A percentile compares a stretch with the other conserved stretches of the same genome.
phyloP scores from a whole-genome alignment of 2,329 filamentous ascomycete species.

The Fusarium temperatum region DNA sequence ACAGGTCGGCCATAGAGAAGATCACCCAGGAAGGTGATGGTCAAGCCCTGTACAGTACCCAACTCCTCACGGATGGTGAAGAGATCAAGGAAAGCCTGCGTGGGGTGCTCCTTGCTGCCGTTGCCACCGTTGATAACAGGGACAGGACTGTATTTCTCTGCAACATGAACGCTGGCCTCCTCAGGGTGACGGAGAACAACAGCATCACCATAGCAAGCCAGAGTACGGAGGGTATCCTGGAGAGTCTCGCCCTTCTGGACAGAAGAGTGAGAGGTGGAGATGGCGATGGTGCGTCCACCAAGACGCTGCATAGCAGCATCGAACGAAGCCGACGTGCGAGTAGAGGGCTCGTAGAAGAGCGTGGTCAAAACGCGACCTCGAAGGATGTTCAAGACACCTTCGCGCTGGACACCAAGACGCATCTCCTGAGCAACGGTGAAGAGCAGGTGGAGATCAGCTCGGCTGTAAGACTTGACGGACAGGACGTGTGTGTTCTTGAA shows the following conservation, averaged over 20 bases:
- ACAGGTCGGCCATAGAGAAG: conserved; percentile 93
- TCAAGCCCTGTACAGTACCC: conserved; percentile 92
- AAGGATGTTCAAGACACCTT: conserved; percentile 87
- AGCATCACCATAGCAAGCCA: conserved; percentile 93
- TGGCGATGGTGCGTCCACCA: conserved; percentile 83
- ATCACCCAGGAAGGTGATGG: conserved; percentile 95
- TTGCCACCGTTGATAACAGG: conserved; percentile 98
- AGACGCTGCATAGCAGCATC: conserved; percentile 99
- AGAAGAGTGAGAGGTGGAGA: conserved; percentile 85
- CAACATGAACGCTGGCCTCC: conserved; percentile 80
- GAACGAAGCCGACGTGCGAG: conserved; percentile 93
- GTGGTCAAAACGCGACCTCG: conserved; percentile 88
- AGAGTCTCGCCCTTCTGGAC: conserved; percentile 94
- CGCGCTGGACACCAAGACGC: conserved; percentile 91
- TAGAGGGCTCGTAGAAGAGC: conserved; percentile 98
- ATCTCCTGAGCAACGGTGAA: conserved; percentile 99
- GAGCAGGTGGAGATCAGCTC: conserved; percentile 87
- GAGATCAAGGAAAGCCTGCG: conserved; percentile 95
- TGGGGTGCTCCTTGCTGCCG: conserved; percentile 94
- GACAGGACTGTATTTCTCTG: conserved; percentile 86
- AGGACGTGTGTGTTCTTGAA: conserved; percentile 93
- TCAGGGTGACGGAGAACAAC: conserved; percentile 95
- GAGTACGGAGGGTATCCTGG: conserved; percentile 91
- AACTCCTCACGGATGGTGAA: conserved; percentile 99
- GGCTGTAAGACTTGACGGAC: conserved; percentile 89